phyloP scores from a whole-genome alignment of 306 rosid genomes.

The Elaeagnus macrophylla region DNA sequence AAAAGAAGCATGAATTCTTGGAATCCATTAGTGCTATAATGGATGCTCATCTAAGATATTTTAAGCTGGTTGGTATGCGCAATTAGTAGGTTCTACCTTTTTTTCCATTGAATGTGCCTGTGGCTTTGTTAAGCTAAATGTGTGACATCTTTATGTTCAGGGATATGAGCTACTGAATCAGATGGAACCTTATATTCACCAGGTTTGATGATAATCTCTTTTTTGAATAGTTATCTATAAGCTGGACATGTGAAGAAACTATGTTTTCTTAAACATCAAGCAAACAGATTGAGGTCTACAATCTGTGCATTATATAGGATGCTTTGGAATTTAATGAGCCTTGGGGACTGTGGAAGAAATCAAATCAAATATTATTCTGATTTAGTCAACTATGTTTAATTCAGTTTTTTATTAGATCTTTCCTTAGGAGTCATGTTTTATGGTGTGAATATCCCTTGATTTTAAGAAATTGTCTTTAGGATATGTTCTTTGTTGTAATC shows the following conservation, averaged over 20 bases:
- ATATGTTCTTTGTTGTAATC: too few relatives aligned
- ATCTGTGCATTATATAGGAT: too few relatives aligned
- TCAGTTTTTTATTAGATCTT: too few relatives aligned
- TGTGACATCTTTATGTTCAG: conserved; percentile 35
- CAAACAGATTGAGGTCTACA: not conserved
- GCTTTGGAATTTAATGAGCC: too few relatives aligned
- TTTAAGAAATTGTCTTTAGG: too few relatives aligned
- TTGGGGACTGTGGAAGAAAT: too few relatives aligned
- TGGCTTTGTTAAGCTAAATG: conserved; percentile 22
- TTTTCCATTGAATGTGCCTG: conserved; percentile 17
- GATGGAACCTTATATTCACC: conserved; percentile 96
- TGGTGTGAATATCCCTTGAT: too few relatives aligned
- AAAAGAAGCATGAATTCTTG: conserved; percentile 90
- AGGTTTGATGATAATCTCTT: conserved; percentile 41
- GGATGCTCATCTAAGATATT: conserved; percentile 97
- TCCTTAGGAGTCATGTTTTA: too few relatives aligned
- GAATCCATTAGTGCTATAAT: conserved; percentile 95
- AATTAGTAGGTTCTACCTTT: conserved; percentile 15
- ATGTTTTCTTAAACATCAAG: not conserved
- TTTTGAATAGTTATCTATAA: not conserved
- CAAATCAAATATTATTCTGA: too few relatives aligned
- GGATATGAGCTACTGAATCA: conserved; percentile 78
- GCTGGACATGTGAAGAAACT: not conserved
- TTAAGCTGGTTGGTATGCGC: conserved; percentile 71
- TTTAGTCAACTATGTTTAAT: too few relatives aligned